These are phyloP conservation scores for Furcasterigmium sp. DNA, from an alignment of 2,329 filamentous ascomycete species.

Conservation along the genomic window DNA sequence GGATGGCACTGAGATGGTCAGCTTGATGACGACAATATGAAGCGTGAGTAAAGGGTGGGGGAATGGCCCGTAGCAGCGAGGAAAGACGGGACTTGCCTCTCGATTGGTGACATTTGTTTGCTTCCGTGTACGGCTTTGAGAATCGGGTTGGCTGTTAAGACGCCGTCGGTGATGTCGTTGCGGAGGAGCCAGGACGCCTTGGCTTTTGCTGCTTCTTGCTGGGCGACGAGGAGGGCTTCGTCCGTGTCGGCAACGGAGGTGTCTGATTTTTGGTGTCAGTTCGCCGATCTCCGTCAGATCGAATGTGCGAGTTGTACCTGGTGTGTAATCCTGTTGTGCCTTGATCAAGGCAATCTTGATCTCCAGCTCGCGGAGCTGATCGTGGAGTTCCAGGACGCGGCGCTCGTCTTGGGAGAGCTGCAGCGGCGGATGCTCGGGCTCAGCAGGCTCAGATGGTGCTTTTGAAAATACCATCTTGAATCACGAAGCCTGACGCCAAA, in stretches of 20 bases:
- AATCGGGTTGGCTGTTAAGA: slow-evolving; percentile 68
- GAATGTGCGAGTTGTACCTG: slow-evolving; percentile 21
- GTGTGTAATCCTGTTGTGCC: slow-evolving; percentile 33
- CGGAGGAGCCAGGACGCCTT: slow-evolving; percentile 65
- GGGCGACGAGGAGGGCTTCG: slow-evolving; percentile 42
- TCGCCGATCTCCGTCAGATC: too few species aligned
- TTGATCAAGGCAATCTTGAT: slow-evolving; percentile 65
- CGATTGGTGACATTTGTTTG: slow-evolving; percentile 56
- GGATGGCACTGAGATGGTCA: slow-evolving; percentile 49
- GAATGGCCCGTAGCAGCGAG: not conserved
- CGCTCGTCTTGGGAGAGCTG: slow-evolving; percentile 62
- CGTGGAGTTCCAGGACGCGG: slow-evolving; percentile 63
- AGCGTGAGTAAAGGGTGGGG: not conserved
- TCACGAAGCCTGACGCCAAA: too few species aligned
- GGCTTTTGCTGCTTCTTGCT: slow-evolving; percentile 64
- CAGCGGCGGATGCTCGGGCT: slow-evolving; percentile 26
- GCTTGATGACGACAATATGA: not conserved
- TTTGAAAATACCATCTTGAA: too few species aligned
- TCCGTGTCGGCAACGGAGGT: not conserved
- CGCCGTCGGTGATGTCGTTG: slow-evolving; percentile 62
- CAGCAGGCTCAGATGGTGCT: not conserved
- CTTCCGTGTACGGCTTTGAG: slow-evolving; percentile 72
- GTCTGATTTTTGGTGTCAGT: slow-evolving; percentile 2
- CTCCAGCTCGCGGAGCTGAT: slow-evolving; percentile 64
- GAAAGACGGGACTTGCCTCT: slow-evolving; percentile 49